Conservation (phyloP, 345 rosid species). For the Murraya koenigii region DNA sequence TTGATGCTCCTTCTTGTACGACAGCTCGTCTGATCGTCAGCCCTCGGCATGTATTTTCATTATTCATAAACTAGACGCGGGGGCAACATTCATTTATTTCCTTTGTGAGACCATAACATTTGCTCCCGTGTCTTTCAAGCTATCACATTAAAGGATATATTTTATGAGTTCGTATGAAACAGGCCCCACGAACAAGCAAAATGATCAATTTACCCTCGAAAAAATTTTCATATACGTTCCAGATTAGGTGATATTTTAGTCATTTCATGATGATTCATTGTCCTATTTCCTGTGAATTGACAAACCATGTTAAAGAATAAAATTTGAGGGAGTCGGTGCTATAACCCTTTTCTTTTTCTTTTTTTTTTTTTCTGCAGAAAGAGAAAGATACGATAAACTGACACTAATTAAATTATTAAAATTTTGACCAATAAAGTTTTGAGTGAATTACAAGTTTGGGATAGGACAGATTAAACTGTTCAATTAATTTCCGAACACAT, state of each 20-base stretch:
- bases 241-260: neutral
- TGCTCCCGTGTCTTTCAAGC: neutral
- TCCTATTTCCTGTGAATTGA: neutral
- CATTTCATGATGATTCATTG: neutral
- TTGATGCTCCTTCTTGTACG: conserved; percentile 5
- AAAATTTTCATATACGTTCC: fast-evolving
- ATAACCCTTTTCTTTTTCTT: neutral
- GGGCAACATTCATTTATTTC: neutral
- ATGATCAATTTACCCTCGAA: neutral
- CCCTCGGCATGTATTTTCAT: no score
- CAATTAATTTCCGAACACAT: neutral
- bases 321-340: neutral
- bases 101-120: neutral
- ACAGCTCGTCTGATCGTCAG: neutral
- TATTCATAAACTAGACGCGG: neutral
- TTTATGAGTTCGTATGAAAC: no score
- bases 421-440: neutral
- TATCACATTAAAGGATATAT: no score
- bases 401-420: neutral
- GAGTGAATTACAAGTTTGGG: conserved; percentile 14
- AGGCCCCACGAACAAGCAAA: neutral
- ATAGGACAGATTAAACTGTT: neutral
- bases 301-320: no score
- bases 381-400: neutral
- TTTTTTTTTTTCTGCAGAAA: neutral